A percentile compares a stretch with the other conserved stretches of the same genome.
Conservation (phyloP, 495 filamentous ascomycete genomes). For the Penicillium flavigenum region DNA sequence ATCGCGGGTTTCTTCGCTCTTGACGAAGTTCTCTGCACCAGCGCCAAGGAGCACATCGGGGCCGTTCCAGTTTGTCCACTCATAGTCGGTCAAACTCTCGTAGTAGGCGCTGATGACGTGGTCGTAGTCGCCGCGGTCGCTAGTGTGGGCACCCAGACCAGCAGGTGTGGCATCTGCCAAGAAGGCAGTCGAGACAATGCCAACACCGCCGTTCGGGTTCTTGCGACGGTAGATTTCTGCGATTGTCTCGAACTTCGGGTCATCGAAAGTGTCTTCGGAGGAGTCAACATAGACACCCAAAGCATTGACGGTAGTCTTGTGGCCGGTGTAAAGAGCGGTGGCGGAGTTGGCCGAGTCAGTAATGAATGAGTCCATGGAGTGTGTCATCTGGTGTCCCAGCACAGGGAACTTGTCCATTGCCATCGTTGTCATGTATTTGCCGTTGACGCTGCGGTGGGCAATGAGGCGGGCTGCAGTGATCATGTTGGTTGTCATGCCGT, state of each 20-base stretch:
- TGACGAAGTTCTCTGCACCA: conserved; percentile 69
- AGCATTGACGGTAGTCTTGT: conserved; percentile 72
- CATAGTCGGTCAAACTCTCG: conserved; percentile 58
- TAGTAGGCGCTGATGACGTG: conserved; percentile 61
- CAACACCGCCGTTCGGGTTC: conserved; percentile 51
- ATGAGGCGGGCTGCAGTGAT: conserved; percentile 69
- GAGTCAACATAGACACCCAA: conserved; percentile 73
- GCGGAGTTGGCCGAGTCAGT: conserved; percentile 77
- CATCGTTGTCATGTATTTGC: conserved; percentile 67
- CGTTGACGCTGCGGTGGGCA: conserved; percentile 71
- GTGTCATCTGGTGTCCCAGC: conserved; percentile 67
- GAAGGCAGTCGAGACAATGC: conserved; percentile 65
- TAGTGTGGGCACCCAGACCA: conserved; percentile 64
- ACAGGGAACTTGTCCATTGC: conserved; percentile 71
- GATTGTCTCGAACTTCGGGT: conserved; percentile 77
- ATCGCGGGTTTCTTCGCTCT: conserved; percentile 45
- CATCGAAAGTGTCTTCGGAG: conserved; percentile 62
- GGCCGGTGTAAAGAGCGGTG: conserved; percentile 69
- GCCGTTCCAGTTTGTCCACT: conserved; percentile 64
- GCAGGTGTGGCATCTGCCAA: conserved; percentile 73
- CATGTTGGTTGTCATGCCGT: conserved; percentile 83
- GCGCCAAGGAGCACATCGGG: conserved; percentile 73
- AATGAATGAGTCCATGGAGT: conserved; percentile 74
- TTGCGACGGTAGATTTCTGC: conserved; percentile 67
- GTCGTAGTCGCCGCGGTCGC: conserved; percentile 59